Percentiles rank a stretch among this genome's conserved stretches.
Conservation (phyloP, 768 basidiomycete species). For the Tephrocybe sp. region DNA sequence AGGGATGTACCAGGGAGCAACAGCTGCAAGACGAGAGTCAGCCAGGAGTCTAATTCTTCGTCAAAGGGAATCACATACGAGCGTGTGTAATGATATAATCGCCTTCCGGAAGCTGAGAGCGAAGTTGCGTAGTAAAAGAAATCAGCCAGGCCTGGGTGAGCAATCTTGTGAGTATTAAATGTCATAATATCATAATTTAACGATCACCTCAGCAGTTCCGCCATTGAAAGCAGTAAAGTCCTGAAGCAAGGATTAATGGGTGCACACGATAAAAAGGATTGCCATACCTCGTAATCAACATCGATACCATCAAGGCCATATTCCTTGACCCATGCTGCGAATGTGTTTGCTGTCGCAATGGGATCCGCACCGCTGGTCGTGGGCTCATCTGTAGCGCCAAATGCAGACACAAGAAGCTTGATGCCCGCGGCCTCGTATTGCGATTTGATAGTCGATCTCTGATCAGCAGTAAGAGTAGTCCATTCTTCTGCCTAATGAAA, state of each 20-base stretch:
- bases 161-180: background rate
- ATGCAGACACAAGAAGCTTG: constrained; percentile 61
- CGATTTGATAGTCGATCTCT: constrained; percentile 49
- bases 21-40: constrained; percentile 26
- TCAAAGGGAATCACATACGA: constrained; percentile 30
- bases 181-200: background rate
- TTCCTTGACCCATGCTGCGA: constrained; percentile 64
- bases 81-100: constrained; percentile 54
- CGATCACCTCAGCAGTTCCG: constrained; percentile 48
- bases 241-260: constrained; percentile 24
- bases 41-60: background rate
- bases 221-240: constrained; percentile 61
- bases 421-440: constrained; percentile 57
- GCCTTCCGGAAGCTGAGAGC: constrained; percentile 44
- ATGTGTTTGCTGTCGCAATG: constrained; percentile 53
- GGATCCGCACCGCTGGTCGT: constrained; percentile 61
- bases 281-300: constrained; percentile 62
- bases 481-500: constrained; percentile 44
- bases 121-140: constrained; percentile 50
- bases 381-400: constrained; percentile 56
- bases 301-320: constrained; percentile 68
- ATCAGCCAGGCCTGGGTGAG: constrained; percentile 45
- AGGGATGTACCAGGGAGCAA: constrained; percentile 41
- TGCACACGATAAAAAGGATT: background rate
- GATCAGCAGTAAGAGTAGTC: constrained; percentile 40